phyloP scores from a whole-genome alignment of 2,329 filamentous ascomycete genomes.

The Diaporthe batatas region DNA sequence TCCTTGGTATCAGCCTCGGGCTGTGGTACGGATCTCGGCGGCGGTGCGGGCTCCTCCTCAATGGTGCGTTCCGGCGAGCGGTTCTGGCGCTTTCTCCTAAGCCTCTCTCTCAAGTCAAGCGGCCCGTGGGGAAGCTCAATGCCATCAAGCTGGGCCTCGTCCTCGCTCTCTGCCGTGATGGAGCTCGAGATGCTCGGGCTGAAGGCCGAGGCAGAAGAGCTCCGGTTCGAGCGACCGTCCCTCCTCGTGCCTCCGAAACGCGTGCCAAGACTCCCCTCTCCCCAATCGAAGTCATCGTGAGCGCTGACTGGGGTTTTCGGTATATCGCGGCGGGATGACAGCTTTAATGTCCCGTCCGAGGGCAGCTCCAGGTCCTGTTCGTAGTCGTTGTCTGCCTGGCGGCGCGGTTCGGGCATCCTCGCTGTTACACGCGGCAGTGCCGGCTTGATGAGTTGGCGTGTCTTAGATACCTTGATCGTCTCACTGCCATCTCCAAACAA shows the following conservation, averaged over 20 bases:
- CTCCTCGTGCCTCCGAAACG: slow-evolving; percentile 88
- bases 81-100: slow-evolving; percentile 78
- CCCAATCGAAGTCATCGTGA: slow-evolving; percentile 90
- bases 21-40: slow-evolving; percentile 46
- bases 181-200: slow-evolving; percentile 95
- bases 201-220: slow-evolving; percentile 88
- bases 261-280: slow-evolving; percentile 91
- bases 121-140: slow-evolving; percentile 86
- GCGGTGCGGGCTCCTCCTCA: slow-evolving; percentile 50
- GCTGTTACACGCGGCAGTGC: slow-evolving; percentile 63
- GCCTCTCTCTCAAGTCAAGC: slow-evolving; percentile 83
- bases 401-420: slow-evolving; percentile 24
- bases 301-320: slow-evolving; percentile 70
- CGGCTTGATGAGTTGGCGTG: slow-evolving; percentile 68
- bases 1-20: slow-evolving; percentile 73
- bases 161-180: slow-evolving; percentile 91
- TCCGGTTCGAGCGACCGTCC: slow-evolving; percentile 83
- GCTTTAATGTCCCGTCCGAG: slow-evolving; percentile 72
- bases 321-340: slow-evolving; percentile 72
- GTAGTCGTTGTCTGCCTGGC: slow-evolving; percentile 72
- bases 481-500: slow-evolving; percentile 73
- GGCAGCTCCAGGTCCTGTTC: slow-evolving; percentile 81
- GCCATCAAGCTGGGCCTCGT: slow-evolving; percentile 87
- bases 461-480: slow-evolving; percentile 78
- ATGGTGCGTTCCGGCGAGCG: slow-evolving; percentile 65